phyloP scores from a whole-genome alignment of 2,329 filamentous ascomycete species.

The Sporothrix dimorphospora region DNA sequence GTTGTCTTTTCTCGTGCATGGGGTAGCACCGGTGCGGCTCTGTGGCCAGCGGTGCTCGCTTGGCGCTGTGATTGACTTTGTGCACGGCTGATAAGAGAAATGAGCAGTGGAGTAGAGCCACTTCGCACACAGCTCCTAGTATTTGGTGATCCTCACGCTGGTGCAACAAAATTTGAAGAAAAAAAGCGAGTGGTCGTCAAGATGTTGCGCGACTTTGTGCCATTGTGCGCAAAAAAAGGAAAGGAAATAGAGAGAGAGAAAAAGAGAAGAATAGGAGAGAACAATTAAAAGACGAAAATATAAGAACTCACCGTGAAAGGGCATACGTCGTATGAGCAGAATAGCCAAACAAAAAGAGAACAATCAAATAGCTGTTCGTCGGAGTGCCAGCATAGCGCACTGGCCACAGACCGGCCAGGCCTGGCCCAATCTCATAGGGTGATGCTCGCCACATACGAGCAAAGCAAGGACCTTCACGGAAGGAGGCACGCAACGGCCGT shows the following conservation, averaged over 20 bases:
- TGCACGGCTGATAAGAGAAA: not conserved
- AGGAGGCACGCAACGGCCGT: not conserved
- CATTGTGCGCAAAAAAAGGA: not conserved
- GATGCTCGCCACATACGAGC: too few relatives aligned
- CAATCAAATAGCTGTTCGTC: too few relatives aligned
- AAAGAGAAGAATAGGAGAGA: not conserved
- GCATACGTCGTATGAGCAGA: too few relatives aligned
- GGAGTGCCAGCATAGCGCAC: too few relatives aligned
- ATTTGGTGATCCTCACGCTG: not conserved
- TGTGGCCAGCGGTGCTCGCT: too few relatives aligned
- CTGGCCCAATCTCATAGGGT: too few relatives aligned
- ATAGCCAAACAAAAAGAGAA: too few relatives aligned
- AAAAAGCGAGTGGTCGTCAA: too few relatives aligned
- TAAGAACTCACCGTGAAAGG: too few relatives aligned
- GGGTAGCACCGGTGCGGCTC: not conserved
- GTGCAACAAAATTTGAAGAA: not conserved
- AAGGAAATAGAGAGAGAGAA: not conserved
- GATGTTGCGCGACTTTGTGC: not conserved
- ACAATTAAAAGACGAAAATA: too few relatives aligned
- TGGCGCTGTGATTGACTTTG: not conserved
- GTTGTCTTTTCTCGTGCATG: not conserved
- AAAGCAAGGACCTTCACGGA: not conserved
- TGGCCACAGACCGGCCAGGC: too few relatives aligned
- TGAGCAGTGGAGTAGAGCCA: not conserved
- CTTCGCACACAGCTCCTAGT: not conserved